These are phyloP conservation scores for Trichoderma orchidacearum DNA, from an alignment of 495 filamentous ascomycete species.

Conservation along the genomic window DNA sequence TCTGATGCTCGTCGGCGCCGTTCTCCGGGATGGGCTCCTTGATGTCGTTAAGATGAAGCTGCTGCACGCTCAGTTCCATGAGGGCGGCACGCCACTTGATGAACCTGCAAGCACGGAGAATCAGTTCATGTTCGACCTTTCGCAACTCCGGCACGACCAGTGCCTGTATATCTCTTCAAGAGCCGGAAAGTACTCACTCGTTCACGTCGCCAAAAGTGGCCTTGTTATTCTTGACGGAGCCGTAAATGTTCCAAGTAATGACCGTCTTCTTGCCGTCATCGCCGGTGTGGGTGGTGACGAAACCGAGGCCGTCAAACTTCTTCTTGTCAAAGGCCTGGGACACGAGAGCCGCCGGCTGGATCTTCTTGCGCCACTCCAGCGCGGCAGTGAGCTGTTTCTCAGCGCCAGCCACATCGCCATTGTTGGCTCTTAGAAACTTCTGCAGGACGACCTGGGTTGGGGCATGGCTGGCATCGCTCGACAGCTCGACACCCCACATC, in stretches of 20 bases:
- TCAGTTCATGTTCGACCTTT: background rate
- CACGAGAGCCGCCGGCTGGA: conserved; percentile 28
- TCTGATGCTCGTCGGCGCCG: conserved; percentile 67
- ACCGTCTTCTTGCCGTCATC: conserved; percentile 27
- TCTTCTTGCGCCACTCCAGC: conserved; percentile 64
- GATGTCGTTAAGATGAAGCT: conserved; percentile 51
- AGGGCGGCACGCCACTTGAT: conserved; percentile 73
- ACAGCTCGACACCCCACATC: conserved; percentile 62
- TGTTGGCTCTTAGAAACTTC: conserved; percentile 84
- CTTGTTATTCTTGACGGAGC: conserved; percentile 53
- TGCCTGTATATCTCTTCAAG: too few species aligned
- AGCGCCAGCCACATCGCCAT: conserved; percentile 56
- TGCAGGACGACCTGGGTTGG: conserved; percentile 72
- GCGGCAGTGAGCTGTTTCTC: conserved; percentile 64
- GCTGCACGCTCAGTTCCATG: conserved; percentile 67
- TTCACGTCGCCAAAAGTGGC: conserved; percentile 64
- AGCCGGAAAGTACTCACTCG: conserved; percentile 45
- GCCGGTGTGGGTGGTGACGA: conserved; percentile 32
- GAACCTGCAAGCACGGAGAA: conserved; percentile 40
- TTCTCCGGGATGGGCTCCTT: conserved; percentile 61
- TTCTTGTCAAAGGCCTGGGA: conserved; percentile 30
- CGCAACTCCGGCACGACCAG: background rate
- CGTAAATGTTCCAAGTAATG: conserved; percentile 81
- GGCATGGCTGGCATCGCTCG: conserved; percentile 43
- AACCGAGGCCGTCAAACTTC: conserved; percentile 46